A percentile compares a stretch with the other conserved stretches of the same genome.
phyloP scores from a whole-genome alignment of 1,284 basidiomycete genomes.

The Trametes sp. region DNA sequence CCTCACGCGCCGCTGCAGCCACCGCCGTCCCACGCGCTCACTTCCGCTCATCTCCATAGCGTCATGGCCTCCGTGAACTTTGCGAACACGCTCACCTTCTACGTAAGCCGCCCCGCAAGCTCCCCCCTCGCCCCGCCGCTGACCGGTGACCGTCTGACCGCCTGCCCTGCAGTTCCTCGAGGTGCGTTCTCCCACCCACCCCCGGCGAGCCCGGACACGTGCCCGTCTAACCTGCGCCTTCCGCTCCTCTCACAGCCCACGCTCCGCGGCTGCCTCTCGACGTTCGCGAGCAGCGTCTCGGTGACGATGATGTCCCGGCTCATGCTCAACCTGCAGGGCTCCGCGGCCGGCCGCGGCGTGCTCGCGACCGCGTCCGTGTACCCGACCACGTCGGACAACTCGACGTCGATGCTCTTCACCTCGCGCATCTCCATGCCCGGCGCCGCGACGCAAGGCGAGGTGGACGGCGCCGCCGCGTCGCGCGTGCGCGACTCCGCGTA shows the following conservation, averaged over 20 bases:
- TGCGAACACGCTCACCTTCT: conserved; percentile 43
- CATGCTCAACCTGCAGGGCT: conserved; percentile 46
- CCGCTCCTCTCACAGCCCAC: conserved; percentile 33
- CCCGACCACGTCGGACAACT: conserved; percentile 31
- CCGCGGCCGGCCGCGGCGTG: conserved; percentile 18
- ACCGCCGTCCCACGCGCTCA: conserved; percentile 1
- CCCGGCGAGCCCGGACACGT: conserved; percentile 18
- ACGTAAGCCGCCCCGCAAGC: conserved; percentile 36
- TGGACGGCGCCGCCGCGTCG: background rate
- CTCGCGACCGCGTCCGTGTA: conserved; percentile 23
- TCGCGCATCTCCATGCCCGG: conserved; percentile 35
- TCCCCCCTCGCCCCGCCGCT: conserved; percentile 6
- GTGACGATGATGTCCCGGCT: conserved; percentile 48
- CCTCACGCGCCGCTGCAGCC: background rate
- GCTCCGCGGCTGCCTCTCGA: conserved; percentile 40
- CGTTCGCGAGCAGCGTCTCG: conserved; percentile 43
- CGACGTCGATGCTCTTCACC: conserved; percentile 39
- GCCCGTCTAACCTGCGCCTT: background rate
- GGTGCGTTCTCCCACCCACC: conserved; percentile 12
- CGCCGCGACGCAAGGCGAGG: background rate
- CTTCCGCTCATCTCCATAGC: conserved; percentile 29
- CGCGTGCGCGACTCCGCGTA: conserved; percentile 25
- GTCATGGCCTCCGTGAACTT: conserved; percentile 45
- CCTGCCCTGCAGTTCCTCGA: conserved; percentile 16
- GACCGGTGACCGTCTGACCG: conserved; percentile 1